Base-by-base conservation (phyloP, 176 grass and related monocot species). In the Canna indica region DNA sequence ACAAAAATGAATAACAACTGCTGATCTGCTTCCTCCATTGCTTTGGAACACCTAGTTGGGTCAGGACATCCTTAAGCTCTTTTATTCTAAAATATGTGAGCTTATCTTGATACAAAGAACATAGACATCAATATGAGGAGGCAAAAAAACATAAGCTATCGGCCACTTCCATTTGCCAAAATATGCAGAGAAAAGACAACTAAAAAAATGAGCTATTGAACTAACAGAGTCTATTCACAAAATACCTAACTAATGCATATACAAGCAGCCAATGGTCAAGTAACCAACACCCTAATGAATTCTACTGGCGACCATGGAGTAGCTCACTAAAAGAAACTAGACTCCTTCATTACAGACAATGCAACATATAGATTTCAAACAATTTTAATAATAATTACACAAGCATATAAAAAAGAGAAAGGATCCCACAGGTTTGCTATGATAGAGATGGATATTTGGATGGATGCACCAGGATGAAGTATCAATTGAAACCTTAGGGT, bases 11-110 rank as follows among this genome's bases (percentile, higher is more conserved):
- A 69, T 57, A 74, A 60, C 5, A 45, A 30, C 18, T 69, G 5
- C 66, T 41, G 64, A 97, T 89, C 94, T 97, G 94, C 53, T 97
- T 97, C 80, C 90, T 97, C 67, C 94, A 88, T 83, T 97, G 94
- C 75, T 92, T 97, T 5, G 86, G 81, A 52, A 92, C 69, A 52
- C 90, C 82, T 11, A 97, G 77, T 81, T 97, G 94, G 77, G 83
- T 72, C 63, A 97, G 73, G 72, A 97, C 90, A 81, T 97, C 94
- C 78, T 97, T 97, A 80, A 97, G 94, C 71, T 97, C 94, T 75
- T 97, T 97, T 83, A 97, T 97, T 81, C 94, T 87, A 52, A 90
- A 97, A 76, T 85, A 92, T 42, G 86, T 79, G 64, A 97, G 78
- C 71, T 97, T 97, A 79, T 90, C 94, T 89, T 97, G 82, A 29